Evolutionary conservation across 768 basidiomycete genomes (phyloP), one percentile per base, ranked within the genome.

Genomic region (Psilocybe cubensis): DNA sequence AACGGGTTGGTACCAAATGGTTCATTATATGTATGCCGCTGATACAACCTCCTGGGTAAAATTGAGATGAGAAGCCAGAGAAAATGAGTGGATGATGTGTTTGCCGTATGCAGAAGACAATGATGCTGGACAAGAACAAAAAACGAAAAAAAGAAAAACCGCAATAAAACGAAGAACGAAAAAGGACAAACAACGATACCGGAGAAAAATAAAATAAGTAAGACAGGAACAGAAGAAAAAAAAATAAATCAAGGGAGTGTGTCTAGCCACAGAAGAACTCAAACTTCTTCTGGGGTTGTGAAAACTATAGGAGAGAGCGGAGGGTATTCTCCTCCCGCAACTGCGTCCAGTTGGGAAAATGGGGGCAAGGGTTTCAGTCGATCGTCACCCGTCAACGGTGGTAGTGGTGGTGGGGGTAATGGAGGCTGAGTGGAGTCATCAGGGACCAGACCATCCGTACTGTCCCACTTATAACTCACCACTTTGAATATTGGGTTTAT

Each of bases 401-500:
- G 75, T 60, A 73, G 70, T 72, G 86, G 84, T 47, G 84, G 81
- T 31, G 83, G 75, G 21, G 84, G 80, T 63, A 83, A 72, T 69
- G 85, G 83, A 57, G 85, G 81, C 85, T 88, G 70, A 59, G 65
- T 58, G 67, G 62, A 60, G 59, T 69, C 59, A 69, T 75, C 68
- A 76, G 72, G 70, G 53, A 66, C 66, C 25, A 73, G 63, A 68
- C 68, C 70, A 69, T 72, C 66, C 64, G 62, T 56, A 75, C 67
- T 64, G 69, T 74, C 73, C 72, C 69, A 74, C 67, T 72, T 67
- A 60, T 75, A 73, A 85, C 92, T 79, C 76, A 93, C 92, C 78
- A 94, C 91, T 83, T 91, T 88, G 80, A 94, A 94, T 70, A 93
- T 92, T 25, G 92, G 90, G 71, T 94, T 92, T 67, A 92, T 90